A percentile compares a stretch with the other conserved stretches of the same genome.
Conservation (phyloP, 352 stramenopile species). For the Pelagophyceae sp. region DNA sequence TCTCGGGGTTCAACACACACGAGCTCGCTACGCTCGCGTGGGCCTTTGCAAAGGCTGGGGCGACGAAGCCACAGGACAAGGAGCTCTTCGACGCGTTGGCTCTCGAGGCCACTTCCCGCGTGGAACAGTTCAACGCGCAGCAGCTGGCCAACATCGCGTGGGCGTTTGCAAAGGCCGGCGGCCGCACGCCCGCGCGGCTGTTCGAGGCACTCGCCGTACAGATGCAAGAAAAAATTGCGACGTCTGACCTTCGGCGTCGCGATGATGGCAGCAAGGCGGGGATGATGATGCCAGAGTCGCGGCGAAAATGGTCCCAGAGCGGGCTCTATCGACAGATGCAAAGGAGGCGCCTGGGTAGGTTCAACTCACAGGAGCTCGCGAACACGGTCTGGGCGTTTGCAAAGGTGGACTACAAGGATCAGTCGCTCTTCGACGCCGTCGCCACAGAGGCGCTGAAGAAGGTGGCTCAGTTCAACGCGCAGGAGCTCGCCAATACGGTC, state of each 20-base stretch:
- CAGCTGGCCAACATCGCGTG: too few species aligned
- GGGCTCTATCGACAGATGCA: too few species aligned
- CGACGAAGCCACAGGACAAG: too few species aligned
- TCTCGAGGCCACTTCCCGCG: not conserved
- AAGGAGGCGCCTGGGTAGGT: too few species aligned
- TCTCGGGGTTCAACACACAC: not conserved
- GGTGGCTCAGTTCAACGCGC: not conserved
- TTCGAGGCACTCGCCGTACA: not conserved
- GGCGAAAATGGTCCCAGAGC: not conserved
- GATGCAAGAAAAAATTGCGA: too few species aligned
- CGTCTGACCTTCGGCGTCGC: too few species aligned
- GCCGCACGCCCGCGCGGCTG: not conserved
- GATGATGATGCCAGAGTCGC: too few species aligned
- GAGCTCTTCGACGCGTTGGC: not conserved
- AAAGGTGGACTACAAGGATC: not conserved
- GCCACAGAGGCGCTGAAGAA: too few species aligned
- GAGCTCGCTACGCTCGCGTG: not conserved
- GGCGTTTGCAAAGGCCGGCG: too few species aligned
- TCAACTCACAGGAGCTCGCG: not conserved
- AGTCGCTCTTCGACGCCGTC: too few species aligned
- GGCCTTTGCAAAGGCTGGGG: conserved; percentile 7
- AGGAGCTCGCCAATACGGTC: not conserved
- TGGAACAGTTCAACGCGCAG: not conserved
- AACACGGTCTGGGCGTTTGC: not conserved
- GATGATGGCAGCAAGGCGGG: too few species aligned